Percentiles rank a stretch among this genome's conserved stretches.
phyloP scores from a whole-genome alignment of 202 grass and related monocot species.

The Brachypodium distachyon region DNA sequence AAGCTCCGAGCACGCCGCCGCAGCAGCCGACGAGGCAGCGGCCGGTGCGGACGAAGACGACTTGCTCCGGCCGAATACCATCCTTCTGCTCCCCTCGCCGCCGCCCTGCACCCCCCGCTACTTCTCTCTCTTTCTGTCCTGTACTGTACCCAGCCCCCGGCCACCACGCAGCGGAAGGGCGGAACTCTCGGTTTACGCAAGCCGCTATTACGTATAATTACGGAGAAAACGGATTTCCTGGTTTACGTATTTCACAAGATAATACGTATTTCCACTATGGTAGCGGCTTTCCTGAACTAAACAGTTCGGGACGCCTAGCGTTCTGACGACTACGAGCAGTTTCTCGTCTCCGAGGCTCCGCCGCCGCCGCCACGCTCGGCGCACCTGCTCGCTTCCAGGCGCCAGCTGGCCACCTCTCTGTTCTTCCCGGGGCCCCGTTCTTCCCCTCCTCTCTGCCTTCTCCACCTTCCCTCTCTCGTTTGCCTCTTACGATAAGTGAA shows the following conservation, averaged over 20 bases:
- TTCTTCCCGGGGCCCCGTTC: background rate
- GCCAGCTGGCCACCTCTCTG: background rate
- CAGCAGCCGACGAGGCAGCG: conserved; percentile 25
- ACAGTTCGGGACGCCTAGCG: too few relatives aligned
- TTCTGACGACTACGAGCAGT: too few relatives aligned
- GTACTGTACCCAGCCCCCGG: background rate
- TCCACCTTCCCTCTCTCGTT: background rate
- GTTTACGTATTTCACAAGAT: too few relatives aligned
- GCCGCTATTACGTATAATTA: too few relatives aligned
- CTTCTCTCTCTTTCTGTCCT: background rate
- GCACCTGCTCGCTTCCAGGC: background rate
- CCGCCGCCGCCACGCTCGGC: background rate
- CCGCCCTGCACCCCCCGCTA: background rate
- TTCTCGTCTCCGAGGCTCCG: too few relatives aligned
- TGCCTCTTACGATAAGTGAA: background rate
- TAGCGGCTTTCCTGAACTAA: too few relatives aligned
- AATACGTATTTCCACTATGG: too few relatives aligned
- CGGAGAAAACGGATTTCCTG: too few relatives aligned
- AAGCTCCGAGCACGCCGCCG: conserved; percentile 48
- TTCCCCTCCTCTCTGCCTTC: background rate
- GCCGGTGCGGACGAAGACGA: conserved; percentile 1
- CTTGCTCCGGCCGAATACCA: conserved; percentile 47
- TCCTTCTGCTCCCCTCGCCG: background rate
- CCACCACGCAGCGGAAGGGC: too few relatives aligned
- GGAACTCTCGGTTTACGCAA: too few relatives aligned